These are phyloP conservation scores for Colletotrichum sp. DNA, from an alignment of 2,329 filamentous ascomycete genomes.

Conservation along the genomic window DNA sequence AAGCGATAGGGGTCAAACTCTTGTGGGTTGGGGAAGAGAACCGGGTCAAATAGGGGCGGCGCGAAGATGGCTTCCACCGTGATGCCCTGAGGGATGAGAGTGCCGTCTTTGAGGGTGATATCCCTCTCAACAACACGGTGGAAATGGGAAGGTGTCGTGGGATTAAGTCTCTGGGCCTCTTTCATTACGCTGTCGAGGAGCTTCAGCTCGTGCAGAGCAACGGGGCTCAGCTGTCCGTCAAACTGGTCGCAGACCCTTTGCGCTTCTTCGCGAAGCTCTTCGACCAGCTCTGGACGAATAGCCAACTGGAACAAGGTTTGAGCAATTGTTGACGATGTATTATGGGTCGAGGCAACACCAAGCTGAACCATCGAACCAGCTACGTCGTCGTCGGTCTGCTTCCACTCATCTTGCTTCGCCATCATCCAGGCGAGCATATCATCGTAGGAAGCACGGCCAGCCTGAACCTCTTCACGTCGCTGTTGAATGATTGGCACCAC, in stretches of 20 bases:
- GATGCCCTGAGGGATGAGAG: neutral
- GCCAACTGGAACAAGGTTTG: constrained; percentile 52
- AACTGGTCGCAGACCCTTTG: constrained; percentile 33
- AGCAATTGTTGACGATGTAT: constrained; percentile 42
- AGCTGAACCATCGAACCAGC: constrained; percentile 42
- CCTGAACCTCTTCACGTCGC: neutral
- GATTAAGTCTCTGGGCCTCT: constrained; percentile 34
- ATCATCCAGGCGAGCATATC: constrained; percentile 36
- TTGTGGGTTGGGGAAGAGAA: neutral
- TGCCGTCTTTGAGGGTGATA: constrained; percentile 35
- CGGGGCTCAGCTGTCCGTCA: constrained; percentile 30
- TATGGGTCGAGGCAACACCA: constrained; percentile 51
- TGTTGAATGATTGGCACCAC: neutral
- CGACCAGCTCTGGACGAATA: constrained; percentile 49
- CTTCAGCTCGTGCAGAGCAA: constrained; percentile 33
- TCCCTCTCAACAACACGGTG: constrained; percentile 47
- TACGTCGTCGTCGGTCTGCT: constrained; percentile 31
- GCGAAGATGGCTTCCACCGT: constrained; percentile 40
- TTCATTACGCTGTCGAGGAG: constrained; percentile 39
- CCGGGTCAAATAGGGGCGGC: neutral
- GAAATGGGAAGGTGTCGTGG: constrained; percentile 14
- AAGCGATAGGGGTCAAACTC: neutral
- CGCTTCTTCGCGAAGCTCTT: constrained; percentile 54
- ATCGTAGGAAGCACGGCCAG: neutral
- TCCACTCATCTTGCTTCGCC: constrained; percentile 35